Evolutionary conservation across 345 rosid species (phyloP), one percentile per base, ranked within the genome.

Genomic region (Linum tenue): DNA sequence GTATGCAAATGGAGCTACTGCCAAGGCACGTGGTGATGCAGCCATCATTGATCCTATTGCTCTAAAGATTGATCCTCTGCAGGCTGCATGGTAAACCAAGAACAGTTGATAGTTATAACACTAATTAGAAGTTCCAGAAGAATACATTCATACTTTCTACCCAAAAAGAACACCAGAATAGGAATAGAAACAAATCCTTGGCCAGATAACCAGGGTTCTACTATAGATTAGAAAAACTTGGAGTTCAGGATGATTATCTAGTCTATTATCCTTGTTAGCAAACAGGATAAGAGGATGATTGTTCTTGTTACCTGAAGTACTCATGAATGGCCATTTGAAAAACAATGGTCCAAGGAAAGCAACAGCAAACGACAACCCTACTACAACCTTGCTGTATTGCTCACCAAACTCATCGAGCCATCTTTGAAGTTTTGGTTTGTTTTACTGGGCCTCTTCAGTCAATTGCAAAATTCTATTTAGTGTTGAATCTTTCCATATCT

Each of bases 391-490:
- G 85, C 97, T 90, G 73, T 94, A 94, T 40, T 36, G 82, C 75
- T 88, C 99, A 40, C 99, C 97, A 75, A n/a, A 94, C 69, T 94
- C 96, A 76, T 94, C 99, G 57, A 94, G 79, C 96, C 99, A 94
- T 77, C 91, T 83, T 66, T 90, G 95, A 74, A 94, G 99, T 80
- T 85, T 90, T 58, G 97, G 96, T 62, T 83, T 94, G 73, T 84
- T 94, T 63, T 79, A 62, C 50, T 86, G 97, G 50, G 97, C 99
- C 83, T 90, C 97, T 76, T 94, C 96, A 11, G 97, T 94, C 77
- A 94, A 74, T 73, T 94, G 96, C 70, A 94, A 90, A 55, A 94
- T 94, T 74, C 81, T 86, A 79, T 72, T 90, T 59, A 94, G 81
- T 0, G 97, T 94, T 7, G 97, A 94, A 44, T 94, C 96, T 68